Evolutionary conservation across 148 eudicot genomes (phyloP).

Genomic region (Simmondsia chinensis): DNA sequence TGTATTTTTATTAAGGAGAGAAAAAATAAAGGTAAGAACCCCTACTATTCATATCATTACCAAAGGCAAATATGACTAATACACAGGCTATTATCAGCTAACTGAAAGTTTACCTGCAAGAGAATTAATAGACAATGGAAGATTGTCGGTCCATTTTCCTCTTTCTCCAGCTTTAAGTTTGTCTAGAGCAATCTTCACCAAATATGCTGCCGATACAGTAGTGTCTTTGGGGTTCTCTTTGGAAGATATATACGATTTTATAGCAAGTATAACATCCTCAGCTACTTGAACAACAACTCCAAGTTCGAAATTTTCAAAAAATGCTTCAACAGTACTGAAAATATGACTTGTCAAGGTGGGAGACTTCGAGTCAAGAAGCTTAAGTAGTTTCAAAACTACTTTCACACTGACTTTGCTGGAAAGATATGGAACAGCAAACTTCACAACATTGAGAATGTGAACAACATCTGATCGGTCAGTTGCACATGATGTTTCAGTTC

Average conservation of each 20-base stretch:
- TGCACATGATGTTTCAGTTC: conserved; percentile 20
- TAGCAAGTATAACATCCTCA: conserved; percentile 28
- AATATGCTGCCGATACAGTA: conserved; percentile 46
- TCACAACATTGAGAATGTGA: conserved; percentile 53
- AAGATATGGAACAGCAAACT: conserved; percentile 51
- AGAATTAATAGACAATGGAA: conserved; percentile 30
- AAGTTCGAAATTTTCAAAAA: conserved; percentile 31
- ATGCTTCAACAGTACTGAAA: conserved; percentile 43
- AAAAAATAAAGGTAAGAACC: too few species aligned
- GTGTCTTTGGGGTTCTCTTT: conserved; percentile 41
- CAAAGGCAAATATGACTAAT: not conserved
- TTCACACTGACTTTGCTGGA: conserved; percentile 24
- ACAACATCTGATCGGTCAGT: conserved; percentile 51
- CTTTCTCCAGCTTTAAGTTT: conserved; percentile 37
- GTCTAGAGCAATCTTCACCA: conserved; percentile 37
- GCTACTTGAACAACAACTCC: conserved; percentile 26
- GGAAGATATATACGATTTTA: conserved; percentile 35
- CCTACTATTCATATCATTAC: not conserved
- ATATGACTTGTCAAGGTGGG: conserved; percentile 46
- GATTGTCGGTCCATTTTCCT: conserved; percentile 31
- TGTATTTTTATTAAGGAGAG: too few species aligned
- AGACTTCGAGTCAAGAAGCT: conserved; percentile 37
- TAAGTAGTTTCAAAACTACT: conserved; percentile 31
- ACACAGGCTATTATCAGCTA: too few species aligned
- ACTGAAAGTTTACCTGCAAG: conserved; percentile 44